Base-by-base conservation (phyloP, 345 rosid genomes). In the Viola odorata region DNA sequence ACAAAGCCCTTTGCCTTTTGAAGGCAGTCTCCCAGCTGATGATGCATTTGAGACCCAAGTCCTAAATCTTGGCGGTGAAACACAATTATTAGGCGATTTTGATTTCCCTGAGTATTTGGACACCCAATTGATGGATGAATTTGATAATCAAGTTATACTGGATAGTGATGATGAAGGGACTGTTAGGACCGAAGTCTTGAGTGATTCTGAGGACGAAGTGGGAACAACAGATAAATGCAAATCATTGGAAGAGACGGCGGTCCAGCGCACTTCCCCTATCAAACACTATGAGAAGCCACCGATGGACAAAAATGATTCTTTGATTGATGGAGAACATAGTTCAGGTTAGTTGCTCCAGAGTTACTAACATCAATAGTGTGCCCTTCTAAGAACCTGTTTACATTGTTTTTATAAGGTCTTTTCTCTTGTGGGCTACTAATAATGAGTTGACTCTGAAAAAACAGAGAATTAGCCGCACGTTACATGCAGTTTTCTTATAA, bases 91-190 rank as follows among this genome's bases (percentile, higher is more conserved):
- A 66, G 76, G 74, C 51, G 73, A 50, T 45, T 64, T 41, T 0
- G 78, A 71, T 63, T 16, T 37, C 48, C 0, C 12, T 12, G 67
- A 50, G 41, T 17, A 42, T 50, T n/a, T 58, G 60, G 69, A 52
- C 4, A 67, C 75, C 8, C 79, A 70, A 36, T 41, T 67, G 60
- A 12, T 67, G 37, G 75, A 75, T 16, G 72, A 56, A 47, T 63
- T 57, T 45, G 45, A 50, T 8, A 42, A 42, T 42, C 45, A 42
- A 6, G 45, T 42, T 42, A 10, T 51, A 23, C 16, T 41, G 7
- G 78, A 75, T 73, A 58, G 76, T 71, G 82, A 81, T 50, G 78
- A 72, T 77, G 91, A 83, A 73, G 81, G 62, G 63, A 71, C 75
- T 0, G 70, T 66, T 40, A 66, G 56, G 67, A 88, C 89, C 53